These are phyloP conservation scores for Spathaspora sp. DNA, from an alignment of 1,139 yeast genomes.

Conservation along the genomic window DNA sequence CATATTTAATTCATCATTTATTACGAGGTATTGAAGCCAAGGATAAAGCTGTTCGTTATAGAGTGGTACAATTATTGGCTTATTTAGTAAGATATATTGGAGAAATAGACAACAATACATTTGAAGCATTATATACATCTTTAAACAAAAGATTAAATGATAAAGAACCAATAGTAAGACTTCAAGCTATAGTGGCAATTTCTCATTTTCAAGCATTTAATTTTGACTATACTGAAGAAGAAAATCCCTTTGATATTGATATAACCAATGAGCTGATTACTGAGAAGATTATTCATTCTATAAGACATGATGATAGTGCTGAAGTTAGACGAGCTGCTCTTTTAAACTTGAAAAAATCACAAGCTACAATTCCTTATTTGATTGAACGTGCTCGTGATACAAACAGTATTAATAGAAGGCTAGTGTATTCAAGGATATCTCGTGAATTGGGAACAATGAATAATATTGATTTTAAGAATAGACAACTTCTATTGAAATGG, in stretches of 20 bases:
- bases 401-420: conserved; percentile 67
- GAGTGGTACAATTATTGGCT: conserved; percentile 79
- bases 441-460: conserved; percentile 70
- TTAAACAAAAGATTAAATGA: conserved; percentile 69
- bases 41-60: conserved; percentile 73
- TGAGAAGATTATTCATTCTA: conserved; percentile 49
- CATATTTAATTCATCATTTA: conserved; percentile 62
- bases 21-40: conserved; percentile 76
- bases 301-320: conserved; percentile 79
- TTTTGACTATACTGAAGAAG: conserved; percentile 41
- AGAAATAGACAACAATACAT: conserved; percentile 74
- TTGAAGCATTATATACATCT: conserved; percentile 60
- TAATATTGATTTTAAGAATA: conserved; percentile 50
- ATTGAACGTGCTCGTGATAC: conserved; percentile 83
- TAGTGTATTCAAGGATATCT: conserved; percentile 68
- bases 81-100: conserved; percentile 70
- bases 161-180: conserved; percentile 74
- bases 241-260: conserved; percentile 20
- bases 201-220: conserved; percentile 69
- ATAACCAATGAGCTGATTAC: conserved; percentile 33
- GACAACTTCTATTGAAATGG: conserved; percentile 74
- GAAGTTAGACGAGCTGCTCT: conserved; percentile 89
- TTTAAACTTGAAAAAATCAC: conserved; percentile 60
- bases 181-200: conserved; percentile 79
- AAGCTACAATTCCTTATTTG: conserved; percentile 55